A percentile compares a stretch with the other conserved stretches of the same genome.
Evolutionary conservation across 2,329 filamentous ascomycete genomes (phyloP).

Genomic region (Beauveria pseudobassiana): DNA sequence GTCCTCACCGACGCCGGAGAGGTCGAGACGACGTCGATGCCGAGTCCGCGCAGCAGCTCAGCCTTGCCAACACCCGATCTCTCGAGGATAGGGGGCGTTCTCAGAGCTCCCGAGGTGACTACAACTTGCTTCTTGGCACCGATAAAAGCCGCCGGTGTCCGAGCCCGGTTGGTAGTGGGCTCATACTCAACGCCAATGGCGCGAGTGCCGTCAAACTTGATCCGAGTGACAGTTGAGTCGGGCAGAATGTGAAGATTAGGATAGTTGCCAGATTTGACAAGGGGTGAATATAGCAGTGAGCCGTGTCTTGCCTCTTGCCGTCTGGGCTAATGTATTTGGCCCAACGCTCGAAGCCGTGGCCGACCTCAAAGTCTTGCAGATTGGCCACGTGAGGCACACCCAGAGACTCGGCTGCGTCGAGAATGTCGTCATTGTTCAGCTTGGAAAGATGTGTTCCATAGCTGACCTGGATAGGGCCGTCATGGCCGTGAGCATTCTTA

Average conservation of each 20-base stretch:
- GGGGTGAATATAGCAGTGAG: conserved; percentile 44
- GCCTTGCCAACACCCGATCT: conserved; percentile 48
- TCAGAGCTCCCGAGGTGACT: conserved; percentile 38
- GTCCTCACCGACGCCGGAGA: conserved; percentile 40
- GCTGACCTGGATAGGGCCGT: conserved; percentile 44
- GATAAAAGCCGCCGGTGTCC: conserved; percentile 20
- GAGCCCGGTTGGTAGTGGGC: conserved; percentile 1
- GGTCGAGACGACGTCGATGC: conserved; percentile 40
- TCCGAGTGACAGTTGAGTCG: conserved; percentile 44
- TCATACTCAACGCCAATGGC: conserved; percentile 49
- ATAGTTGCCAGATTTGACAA: conserved; percentile 36
- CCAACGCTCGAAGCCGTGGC: conserved; percentile 29
- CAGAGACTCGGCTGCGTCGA: conserved; percentile 37
- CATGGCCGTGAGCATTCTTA: conserved; percentile 32
- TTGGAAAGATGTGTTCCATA: conserved; percentile 34
- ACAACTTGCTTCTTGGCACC: conserved; percentile 48
- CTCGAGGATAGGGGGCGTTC: conserved; percentile 46
- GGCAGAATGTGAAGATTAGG: conserved; percentile 48
- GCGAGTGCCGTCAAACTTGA: conserved; percentile 39
- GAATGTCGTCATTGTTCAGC: conserved; percentile 36
- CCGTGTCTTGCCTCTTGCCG: conserved; percentile 45
- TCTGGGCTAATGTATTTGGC: conserved; percentile 39
- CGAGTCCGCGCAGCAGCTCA: conserved; percentile 32
- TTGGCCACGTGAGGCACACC: conserved; percentile 43
- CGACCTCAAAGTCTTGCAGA: conserved; percentile 36